These are phyloP conservation scores for Larix kaempferi DNA, from an alignment of 75 land plant species.

Conservation along the genomic window DNA sequence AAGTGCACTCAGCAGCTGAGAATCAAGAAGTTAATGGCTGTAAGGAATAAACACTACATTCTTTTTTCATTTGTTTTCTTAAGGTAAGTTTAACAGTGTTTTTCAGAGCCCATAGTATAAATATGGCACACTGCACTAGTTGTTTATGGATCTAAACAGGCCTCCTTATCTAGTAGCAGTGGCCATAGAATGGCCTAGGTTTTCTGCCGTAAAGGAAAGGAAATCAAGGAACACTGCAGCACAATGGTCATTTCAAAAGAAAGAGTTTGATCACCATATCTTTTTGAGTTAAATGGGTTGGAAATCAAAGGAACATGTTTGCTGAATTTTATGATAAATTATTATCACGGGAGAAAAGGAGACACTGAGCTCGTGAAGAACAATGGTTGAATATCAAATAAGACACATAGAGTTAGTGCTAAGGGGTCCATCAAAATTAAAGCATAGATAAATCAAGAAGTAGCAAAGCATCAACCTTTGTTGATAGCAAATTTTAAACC, in stretches of 20 bases:
- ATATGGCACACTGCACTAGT: background rate
- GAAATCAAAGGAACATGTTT: too few species aligned
- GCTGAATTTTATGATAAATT: too few species aligned
- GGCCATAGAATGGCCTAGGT: background rate
- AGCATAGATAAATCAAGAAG: too few species aligned
- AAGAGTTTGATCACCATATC: too few species aligned
- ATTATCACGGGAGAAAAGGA: too few species aligned
- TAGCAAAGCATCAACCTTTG: too few species aligned
- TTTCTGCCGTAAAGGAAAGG: background rate
- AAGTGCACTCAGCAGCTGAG: background rate
- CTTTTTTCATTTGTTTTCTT: background rate
- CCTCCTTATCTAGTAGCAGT: background rate
- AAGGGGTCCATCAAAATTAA: too few species aligned
- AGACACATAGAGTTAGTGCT: too few species aligned
- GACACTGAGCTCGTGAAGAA: too few species aligned
- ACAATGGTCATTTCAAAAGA: background rate
- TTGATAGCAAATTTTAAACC: too few species aligned
- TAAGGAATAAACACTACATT: background rate
- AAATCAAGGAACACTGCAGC: background rate
- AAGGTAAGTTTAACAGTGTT: background rate
- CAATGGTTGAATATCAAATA: too few species aligned
- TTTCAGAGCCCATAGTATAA: background rate
- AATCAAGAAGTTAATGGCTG: background rate
- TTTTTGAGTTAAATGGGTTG: too few species aligned
- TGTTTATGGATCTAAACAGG: background rate